Conservation (phyloP, 805 yeast species). For the Isabelozyma pseudorhagii region DNA sequence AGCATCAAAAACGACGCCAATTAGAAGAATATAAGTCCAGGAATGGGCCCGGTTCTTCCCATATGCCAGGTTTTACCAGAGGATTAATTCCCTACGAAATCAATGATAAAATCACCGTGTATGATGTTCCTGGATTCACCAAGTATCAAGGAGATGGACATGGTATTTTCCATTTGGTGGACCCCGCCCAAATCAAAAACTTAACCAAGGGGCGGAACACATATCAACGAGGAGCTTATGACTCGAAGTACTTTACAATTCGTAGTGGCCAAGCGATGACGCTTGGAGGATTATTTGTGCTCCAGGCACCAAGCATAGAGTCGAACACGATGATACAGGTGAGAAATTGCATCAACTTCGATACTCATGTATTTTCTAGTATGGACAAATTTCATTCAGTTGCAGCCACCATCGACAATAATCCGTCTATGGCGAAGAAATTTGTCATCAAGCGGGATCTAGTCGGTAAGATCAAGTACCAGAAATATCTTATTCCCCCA, state of each 20-base stretch:
- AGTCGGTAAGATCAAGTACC: constrained; percentile 18
- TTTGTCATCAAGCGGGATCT: constrained; percentile 2
- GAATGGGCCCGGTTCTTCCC: constrained; percentile 46
- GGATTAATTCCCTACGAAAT: constrained; percentile 33
- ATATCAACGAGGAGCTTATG: constrained; percentile 25
- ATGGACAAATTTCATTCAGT: constrained; percentile 27
- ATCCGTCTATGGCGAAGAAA: constrained; percentile 9
- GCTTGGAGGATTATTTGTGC: constrained; percentile 60
- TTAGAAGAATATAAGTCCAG: constrained; percentile 16
- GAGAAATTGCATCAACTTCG: constrained; percentile 42
- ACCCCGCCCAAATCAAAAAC: constrained; percentile 18
- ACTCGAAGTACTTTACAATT: constrained; percentile 32
- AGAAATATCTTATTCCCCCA: constrained; percentile 61
- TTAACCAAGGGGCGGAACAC: constrained; percentile 26
- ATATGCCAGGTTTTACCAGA: constrained; percentile 73
- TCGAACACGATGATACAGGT: constrained; percentile 42
- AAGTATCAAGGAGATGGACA: constrained; percentile 16
- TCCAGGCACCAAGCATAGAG: constrained; percentile 48
- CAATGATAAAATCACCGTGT: constrained; percentile 26
- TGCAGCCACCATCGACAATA: constrained; percentile 9
- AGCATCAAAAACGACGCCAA: neutral
- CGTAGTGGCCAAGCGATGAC: constrained; percentile 46
- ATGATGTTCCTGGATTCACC: constrained; percentile 50
- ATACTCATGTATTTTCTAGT: constrained; percentile 28
- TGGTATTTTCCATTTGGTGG: constrained; percentile 26